phyloP scores from a whole-genome alignment of 129 eudicot genomes.

The Cynara cardunculus region DNA sequence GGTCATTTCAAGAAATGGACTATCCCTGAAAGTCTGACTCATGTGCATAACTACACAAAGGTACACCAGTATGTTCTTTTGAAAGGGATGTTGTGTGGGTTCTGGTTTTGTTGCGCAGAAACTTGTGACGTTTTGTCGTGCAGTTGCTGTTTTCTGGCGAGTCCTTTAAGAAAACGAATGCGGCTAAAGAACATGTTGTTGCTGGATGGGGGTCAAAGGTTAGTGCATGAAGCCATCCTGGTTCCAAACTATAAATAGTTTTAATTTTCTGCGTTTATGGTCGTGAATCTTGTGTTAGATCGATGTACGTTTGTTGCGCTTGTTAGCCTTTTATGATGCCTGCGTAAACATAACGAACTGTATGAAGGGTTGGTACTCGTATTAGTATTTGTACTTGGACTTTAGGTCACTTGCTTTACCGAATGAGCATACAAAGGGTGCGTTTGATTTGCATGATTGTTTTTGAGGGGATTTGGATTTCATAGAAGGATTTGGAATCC shows the following conservation, averaged over 20 bases:
- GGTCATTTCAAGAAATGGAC: slow-evolving; percentile 77
- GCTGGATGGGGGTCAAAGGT: slow-evolving; percentile 73
- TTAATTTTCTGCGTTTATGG: background rate
- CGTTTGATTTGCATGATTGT: too few relatives aligned
- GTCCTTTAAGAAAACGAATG: slow-evolving; percentile 62
- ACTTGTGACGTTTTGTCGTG: slow-evolving; percentile 8
- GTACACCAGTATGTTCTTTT: slow-evolving; percentile 21
- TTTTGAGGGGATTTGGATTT: too few relatives aligned
- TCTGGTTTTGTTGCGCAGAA: background rate
- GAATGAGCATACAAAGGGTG: too few relatives aligned
- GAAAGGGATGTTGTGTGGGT: background rate
- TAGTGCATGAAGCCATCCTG: slow-evolving; percentile 37
- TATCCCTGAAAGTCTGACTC: slow-evolving; percentile 51
- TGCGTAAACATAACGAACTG: background rate
- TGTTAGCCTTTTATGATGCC: background rate
- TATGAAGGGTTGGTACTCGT: background rate
- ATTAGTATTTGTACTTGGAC: background rate
- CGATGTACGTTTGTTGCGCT: background rate
- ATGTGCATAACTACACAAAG: slow-evolving; percentile 67
- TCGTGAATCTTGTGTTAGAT: background rate
- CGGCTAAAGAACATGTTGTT: slow-evolving; percentile 50
- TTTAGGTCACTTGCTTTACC: too few relatives aligned
- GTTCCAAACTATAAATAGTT: slow-evolving; percentile 13
- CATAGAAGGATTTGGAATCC: too few relatives aligned
- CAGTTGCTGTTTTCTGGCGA: slow-evolving; percentile 58